A percentile compares a stretch with the other conserved stretches of the same genome.
These are phyloP conservation scores for Trichoderma semiorbis DNA, from an alignment of 2,329 filamentous ascomycete genomes.

Conservation along the genomic window DNA sequence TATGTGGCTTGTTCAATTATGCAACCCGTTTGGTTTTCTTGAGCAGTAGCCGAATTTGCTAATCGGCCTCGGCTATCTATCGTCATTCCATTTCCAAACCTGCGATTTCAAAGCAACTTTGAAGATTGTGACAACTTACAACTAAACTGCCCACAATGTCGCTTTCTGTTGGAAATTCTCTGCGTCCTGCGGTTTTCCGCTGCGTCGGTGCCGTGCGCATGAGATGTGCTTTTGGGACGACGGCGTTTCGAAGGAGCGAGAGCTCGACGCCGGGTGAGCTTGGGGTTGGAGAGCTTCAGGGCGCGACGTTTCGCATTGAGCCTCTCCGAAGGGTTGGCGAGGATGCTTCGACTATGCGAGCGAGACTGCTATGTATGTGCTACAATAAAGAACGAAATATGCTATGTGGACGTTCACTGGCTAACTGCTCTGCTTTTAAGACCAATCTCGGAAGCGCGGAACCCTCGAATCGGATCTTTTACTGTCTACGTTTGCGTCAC, in stretches of 20 bases:
- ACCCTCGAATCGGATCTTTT: constrained; percentile 95
- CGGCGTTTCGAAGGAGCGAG: background rate
- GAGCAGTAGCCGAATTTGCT: background rate
- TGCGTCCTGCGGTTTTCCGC: background rate
- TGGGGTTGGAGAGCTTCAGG: constrained; percentile 81
- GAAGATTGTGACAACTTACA: background rate
- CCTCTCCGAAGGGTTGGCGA: constrained; percentile 83
- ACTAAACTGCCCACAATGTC: background rate
- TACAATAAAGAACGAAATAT: no score
- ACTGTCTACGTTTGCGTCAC: constrained; percentile 89
- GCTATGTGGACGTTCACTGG: background rate
- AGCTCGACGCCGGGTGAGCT: constrained; percentile 50
- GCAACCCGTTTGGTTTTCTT: background rate
- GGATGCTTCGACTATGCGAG: constrained; percentile 79
- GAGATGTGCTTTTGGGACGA: background rate
- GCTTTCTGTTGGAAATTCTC: background rate
- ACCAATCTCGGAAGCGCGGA: constrained; percentile 94
- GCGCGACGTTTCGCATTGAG: constrained; percentile 81
- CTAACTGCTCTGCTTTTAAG: constrained; percentile 42
- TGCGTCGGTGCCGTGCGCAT: background rate
- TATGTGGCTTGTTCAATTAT: background rate
- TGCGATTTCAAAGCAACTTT: background rate
- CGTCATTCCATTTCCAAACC: background rate
- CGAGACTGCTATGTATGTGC: constrained; percentile 66
- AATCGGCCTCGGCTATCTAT: background rate